Conservation (phyloP, 306 rosid genomes). For the Cicer judaicum region DNA sequence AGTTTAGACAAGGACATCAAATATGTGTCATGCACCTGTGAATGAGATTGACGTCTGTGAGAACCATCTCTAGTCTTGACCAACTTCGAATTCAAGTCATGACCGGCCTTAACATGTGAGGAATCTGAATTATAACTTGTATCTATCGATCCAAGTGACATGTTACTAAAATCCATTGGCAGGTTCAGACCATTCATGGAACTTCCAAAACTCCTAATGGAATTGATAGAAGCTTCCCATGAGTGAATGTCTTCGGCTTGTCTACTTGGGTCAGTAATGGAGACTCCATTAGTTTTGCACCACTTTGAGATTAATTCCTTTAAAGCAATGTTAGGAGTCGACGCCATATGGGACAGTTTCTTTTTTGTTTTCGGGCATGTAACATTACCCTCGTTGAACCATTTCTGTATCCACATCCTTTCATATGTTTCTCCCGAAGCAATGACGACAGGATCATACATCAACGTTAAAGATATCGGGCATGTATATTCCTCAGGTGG, state of each 20-base stretch:
- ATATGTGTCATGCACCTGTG: constrained; percentile 44
- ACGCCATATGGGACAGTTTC: constrained; percentile 51
- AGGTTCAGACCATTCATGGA: constrained; percentile 76
- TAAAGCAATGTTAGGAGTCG: constrained; percentile 71
- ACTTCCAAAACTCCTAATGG: constrained; percentile 84
- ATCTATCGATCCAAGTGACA: constrained; percentile 78
- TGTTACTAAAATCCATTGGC: constrained; percentile 68
- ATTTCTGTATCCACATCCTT: constrained; percentile 83
- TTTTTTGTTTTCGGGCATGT: constrained; percentile 66
- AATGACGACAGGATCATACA: constrained; percentile 86
- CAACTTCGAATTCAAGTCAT: constrained; percentile 47
- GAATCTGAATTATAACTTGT: constrained; percentile 62
- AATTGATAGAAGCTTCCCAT: constrained; percentile 70
- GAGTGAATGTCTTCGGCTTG: constrained; percentile 48
- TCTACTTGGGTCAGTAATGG: constrained; percentile 60
- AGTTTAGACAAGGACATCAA: constrained; percentile 56
- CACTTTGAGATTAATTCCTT: constrained; percentile 75
- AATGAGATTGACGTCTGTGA: constrained; percentile 45
- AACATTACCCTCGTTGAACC: constrained; percentile 81
- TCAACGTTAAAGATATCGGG: constrained; percentile 75
- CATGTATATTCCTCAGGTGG: constrained; percentile 76
- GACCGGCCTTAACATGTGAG: constrained; percentile 44
- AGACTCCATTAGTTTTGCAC: constrained; percentile 61
- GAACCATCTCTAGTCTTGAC: constrained; percentile 53
- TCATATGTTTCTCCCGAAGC: constrained; percentile 83